Conservation (phyloP, 2,329 filamentous ascomycete species). For the Cercospora zeae-maydis region DNA sequence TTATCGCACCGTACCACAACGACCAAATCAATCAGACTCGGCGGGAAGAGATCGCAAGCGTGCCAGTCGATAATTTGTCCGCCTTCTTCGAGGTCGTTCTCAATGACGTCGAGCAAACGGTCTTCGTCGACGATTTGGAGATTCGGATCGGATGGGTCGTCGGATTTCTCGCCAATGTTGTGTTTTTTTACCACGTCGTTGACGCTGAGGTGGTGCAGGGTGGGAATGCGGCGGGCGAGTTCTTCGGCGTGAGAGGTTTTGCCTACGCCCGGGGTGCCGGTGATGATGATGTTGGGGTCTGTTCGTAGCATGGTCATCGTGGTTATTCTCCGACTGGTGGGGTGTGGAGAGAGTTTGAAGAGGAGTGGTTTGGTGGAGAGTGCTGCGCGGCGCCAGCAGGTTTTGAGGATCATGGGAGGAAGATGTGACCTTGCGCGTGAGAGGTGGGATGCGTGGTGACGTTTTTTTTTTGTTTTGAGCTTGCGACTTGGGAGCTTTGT, state of each 20-base stretch:
- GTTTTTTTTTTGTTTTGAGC: not conserved
- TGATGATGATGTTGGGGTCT: constrained; percentile 85
- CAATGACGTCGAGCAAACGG: constrained; percentile 82
- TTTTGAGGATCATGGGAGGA: constrained; percentile 17
- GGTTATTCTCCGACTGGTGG: not conserved
- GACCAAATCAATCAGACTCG: constrained; percentile 90
- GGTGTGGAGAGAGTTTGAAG: not conserved
- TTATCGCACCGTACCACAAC: constrained; percentile 84
- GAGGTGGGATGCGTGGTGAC: not conserved
- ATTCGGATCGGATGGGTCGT: constrained; percentile 66
- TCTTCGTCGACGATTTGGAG: constrained; percentile 96
- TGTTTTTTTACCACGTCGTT: constrained; percentile 90
- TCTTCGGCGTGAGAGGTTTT: constrained; percentile 90
- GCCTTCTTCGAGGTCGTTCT: constrained; percentile 71
- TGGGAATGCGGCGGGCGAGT: constrained; percentile 68
- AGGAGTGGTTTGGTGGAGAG: not conserved
- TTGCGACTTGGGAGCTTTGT: not conserved
- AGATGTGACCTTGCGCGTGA: not conserved
- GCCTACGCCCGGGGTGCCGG: constrained; percentile 90
- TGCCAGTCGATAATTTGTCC: constrained; percentile 97
- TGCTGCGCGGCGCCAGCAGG: constrained; percentile 7
- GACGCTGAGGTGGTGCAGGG: constrained; percentile 74
- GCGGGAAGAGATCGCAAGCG: constrained; percentile 90
- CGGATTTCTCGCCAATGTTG: constrained; percentile 81
- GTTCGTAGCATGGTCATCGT: constrained; percentile 39